Evolutionary conservation across 2,329 filamentous ascomycete genomes (phyloP).

Genomic region (Fusarium transvaalense): DNA sequence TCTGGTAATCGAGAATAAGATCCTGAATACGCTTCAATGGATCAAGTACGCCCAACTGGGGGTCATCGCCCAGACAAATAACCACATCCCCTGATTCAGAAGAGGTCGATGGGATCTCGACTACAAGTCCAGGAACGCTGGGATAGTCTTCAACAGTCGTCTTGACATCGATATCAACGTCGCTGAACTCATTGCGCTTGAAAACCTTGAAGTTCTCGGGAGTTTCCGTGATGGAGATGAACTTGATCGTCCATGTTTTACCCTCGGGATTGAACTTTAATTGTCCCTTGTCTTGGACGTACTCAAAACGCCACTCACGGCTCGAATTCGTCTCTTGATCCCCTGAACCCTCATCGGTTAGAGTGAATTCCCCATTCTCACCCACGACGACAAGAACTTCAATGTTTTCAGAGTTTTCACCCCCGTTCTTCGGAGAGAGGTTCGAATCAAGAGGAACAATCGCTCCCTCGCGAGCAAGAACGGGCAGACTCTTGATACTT

Average conservation of each 20-base stretch:
- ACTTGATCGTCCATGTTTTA: constrained; percentile 35
- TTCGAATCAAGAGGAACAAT: constrained; percentile 67
- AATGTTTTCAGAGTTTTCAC: constrained; percentile 59
- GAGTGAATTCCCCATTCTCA: constrained; percentile 59
- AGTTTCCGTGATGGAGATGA: constrained; percentile 23
- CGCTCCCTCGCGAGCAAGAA: constrained; percentile 67
- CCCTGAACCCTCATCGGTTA: constrained; percentile 61
- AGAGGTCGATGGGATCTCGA: constrained; percentile 16
- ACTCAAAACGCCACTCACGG: constrained; percentile 6
- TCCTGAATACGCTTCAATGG: constrained; percentile 31
- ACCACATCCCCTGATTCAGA: not conserved
- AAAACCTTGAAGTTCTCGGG: constrained; percentile 8
- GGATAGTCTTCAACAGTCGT: constrained; percentile 27
- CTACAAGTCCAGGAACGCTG: constrained; percentile 27
- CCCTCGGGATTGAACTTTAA: constrained; percentile 9
- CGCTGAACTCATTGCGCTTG: constrained; percentile 1
- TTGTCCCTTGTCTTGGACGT: constrained; percentile 16
- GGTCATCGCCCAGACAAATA: constrained; percentile 12
- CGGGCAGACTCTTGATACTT: constrained; percentile 62
- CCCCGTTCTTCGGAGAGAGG: constrained; percentile 60
- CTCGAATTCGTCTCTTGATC: constrained; percentile 1
- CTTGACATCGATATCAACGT: not conserved
- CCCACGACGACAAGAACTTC: constrained; percentile 64
- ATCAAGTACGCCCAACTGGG: constrained; percentile 32
- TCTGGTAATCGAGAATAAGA: constrained; percentile 46